A percentile compares a stretch with the other conserved stretches of the same genome.
Evolutionary conservation across 352 stramenopile species (phyloP).

Genomic region (Pythium periplocum): DNA sequence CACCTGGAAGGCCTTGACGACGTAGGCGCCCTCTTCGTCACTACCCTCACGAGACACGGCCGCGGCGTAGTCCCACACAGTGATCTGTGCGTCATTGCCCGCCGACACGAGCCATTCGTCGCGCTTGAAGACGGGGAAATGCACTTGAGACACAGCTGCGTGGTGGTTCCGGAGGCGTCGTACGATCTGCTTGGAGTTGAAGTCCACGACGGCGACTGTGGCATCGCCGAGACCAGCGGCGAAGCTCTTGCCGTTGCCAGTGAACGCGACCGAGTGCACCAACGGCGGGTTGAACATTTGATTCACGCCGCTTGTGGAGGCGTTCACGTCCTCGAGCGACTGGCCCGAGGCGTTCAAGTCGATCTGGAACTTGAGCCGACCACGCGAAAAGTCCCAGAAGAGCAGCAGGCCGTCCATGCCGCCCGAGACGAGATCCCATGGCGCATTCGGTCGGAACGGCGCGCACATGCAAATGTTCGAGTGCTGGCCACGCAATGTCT

Average conservation of each 20-base stretch:
- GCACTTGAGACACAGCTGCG: slow-evolving; percentile 54
- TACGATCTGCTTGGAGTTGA: slow-evolving; percentile 43
- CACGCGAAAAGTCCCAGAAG: slow-evolving; percentile 76
- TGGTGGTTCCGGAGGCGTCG: slow-evolving; percentile 44
- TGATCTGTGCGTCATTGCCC: slow-evolving; percentile 65
- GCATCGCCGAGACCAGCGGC: slow-evolving; percentile 61
- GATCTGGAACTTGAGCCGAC: slow-evolving; percentile 61
- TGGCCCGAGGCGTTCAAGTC: slow-evolving; percentile 55
- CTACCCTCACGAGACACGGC: slow-evolving; percentile 23
- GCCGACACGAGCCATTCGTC: slow-evolving; percentile 55
- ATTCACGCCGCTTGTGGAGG: slow-evolving; percentile 15
- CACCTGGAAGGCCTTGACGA: slow-evolving; percentile 45
- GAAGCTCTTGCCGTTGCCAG: slow-evolving; percentile 55
- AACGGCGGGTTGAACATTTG: slow-evolving; percentile 77
- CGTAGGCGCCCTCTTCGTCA: slow-evolving; percentile 15
- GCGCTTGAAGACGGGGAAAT: slow-evolving; percentile 45
- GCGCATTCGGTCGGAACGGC: slow-evolving; percentile 59
- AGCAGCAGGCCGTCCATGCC: slow-evolving; percentile 62
- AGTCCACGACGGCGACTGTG: slow-evolving; percentile 60
- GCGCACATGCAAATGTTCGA: slow-evolving; percentile 63
- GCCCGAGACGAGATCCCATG: slow-evolving; percentile 70
- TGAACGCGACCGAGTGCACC: slow-evolving; percentile 62
- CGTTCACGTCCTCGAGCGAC: slow-evolving; percentile 16
- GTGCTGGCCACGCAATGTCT: slow-evolving; percentile 63
- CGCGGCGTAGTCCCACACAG: slow-evolving; percentile 51